Base-by-base conservation (phyloP, 2,329 filamentous ascomycete genomes). In the Ceratocystis colombiana region DNA sequence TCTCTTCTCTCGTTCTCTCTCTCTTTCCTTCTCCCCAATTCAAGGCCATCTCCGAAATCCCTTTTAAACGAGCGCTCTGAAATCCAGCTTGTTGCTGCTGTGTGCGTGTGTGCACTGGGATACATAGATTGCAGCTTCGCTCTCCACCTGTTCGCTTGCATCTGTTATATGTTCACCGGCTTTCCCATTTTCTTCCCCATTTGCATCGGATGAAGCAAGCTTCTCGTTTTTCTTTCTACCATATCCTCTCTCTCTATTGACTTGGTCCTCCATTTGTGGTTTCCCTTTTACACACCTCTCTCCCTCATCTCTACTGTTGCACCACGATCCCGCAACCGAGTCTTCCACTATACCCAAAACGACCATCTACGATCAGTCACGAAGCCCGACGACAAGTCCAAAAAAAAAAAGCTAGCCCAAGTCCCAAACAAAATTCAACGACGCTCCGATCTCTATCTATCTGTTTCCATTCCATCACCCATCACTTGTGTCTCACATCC, bases 311-410 rank as follows among this genome's bases (percentile, higher is more conserved):
- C 45, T 48, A n/a, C 7, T 48, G 7, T 48, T 48, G 17, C n/a
- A 48, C 45, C 45, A 48, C 45, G 8, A 37, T 48, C 17, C n/a
- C n/a, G 45, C n/a, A 17, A 48, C 17, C 17, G 7, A n/a, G 15
- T 48, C 45, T 48, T n/a, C 17, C 45, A 48, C 45, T 48, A 48
- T 48, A 48, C 45, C 45, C n/a, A 48, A 20, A 48, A 48, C 45
- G 45, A 48, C 45, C 45, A 48, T 37, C 45, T 20, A 48, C 45
- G 45, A 48, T 20, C n/a, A 48, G 45, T 8, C 45, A 48, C 45
- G 45, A 48, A n/a, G 17, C 45, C 15, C 45, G 45, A 48, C 45
- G 33, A 37, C 33, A 37, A 10, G 33, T 37, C 33, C 10, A 37
- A 37, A 37, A 37, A 37, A 37, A 8, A 37, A 37, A 37, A 12